These are phyloP conservation scores for Boletus speciosus DNA, from an alignment of 768 basidiomycete species.

Conservation along the genomic window DNA sequence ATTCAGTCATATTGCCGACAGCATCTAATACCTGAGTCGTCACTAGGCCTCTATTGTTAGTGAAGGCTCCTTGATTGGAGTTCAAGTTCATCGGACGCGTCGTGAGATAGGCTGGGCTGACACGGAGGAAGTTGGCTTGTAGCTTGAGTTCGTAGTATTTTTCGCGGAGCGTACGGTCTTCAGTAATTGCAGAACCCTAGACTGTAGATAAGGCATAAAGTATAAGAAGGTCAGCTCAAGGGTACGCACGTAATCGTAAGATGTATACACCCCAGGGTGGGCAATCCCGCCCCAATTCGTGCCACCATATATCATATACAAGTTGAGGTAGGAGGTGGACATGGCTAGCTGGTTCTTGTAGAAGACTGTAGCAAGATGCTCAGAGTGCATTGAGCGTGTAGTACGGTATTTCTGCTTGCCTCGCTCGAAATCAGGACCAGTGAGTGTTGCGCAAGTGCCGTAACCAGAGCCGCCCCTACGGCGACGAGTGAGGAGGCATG, in stretches of 20 bases:
- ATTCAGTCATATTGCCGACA: slow-evolving; percentile 45
- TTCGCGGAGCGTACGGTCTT: slow-evolving; percentile 50
- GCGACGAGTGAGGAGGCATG: not conserved
- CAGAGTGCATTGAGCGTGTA: slow-evolving; percentile 3
- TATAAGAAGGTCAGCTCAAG: not conserved
- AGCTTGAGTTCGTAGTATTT: slow-evolving; percentile 54
- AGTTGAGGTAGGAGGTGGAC: slow-evolving; percentile 29
- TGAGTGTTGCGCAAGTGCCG: slow-evolving; percentile 17
- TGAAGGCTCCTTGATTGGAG: slow-evolving; percentile 43
- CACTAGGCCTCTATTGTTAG: slow-evolving; percentile 45
- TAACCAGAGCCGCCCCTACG: slow-evolving; percentile 26
- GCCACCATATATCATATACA: slow-evolving; percentile 62
- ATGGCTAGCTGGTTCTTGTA: slow-evolving; percentile 23
- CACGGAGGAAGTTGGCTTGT: slow-evolving; percentile 48
- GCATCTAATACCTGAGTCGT: slow-evolving; percentile 49
- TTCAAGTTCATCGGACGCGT: slow-evolving; percentile 42
- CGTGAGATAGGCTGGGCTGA: slow-evolving; percentile 49
- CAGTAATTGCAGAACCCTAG: slow-evolving; percentile 48
- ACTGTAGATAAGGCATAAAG: not conserved
- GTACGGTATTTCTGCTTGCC: slow-evolving; percentile 2
- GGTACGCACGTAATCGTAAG: slow-evolving; percentile 52
- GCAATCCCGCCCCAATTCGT: slow-evolving; percentile 60
- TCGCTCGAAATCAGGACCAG: slow-evolving; percentile 25
- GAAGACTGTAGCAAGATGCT: slow-evolving; percentile 3
- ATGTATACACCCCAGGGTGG: slow-evolving; percentile 55